Percentiles rank a stretch among this genome's conserved stretches.
These are phyloP conservation scores for Tinospora cordifolia DNA, from an alignment of 164 flowering plant species.

Conservation along the genomic window DNA sequence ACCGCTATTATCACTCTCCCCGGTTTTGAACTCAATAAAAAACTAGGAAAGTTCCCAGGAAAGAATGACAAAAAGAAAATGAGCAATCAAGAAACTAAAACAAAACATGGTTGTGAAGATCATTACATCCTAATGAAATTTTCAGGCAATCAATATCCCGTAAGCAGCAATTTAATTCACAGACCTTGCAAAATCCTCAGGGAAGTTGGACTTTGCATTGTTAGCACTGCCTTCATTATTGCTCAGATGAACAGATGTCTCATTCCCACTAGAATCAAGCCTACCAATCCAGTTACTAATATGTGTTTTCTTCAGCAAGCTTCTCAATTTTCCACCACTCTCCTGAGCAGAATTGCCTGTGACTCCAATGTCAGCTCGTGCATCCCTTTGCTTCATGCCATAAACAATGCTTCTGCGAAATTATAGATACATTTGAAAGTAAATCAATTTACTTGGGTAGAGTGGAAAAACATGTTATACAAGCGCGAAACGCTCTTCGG, in stretches of 20 bases:
- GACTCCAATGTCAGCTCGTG: conserved; percentile 25
- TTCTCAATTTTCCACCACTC: conserved; percentile 59
- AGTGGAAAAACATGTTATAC: not conserved
- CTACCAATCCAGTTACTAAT: conserved; percentile 58
- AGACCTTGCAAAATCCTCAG: conserved; percentile 76
- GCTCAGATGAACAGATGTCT: conserved; percentile 21
- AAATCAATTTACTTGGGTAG: not conserved
- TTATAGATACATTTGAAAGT: not conserved
- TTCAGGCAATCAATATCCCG: not conserved
- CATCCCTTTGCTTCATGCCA: conserved; percentile 30
- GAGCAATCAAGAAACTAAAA: not conserved
- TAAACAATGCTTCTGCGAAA: conserved; percentile 44
- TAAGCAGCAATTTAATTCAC: not conserved
- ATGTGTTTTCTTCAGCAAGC: conserved; percentile 62
- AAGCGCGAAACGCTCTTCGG: not conserved
- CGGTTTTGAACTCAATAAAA: not conserved
- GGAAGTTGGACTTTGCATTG: conserved; percentile 26
- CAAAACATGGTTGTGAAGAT: not conserved
- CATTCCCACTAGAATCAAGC: conserved; percentile 33
- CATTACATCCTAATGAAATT: not conserved
- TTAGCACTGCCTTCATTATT: conserved; percentile 25
- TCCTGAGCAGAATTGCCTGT: conserved; percentile 32
- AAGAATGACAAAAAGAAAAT: not conserved
- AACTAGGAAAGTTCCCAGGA: not conserved
- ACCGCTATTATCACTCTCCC: not conserved